These are phyloP conservation scores for Fusarium sp. DNA, from an alignment of 2,329 filamentous ascomycete genomes.

Conservation along the genomic window DNA sequence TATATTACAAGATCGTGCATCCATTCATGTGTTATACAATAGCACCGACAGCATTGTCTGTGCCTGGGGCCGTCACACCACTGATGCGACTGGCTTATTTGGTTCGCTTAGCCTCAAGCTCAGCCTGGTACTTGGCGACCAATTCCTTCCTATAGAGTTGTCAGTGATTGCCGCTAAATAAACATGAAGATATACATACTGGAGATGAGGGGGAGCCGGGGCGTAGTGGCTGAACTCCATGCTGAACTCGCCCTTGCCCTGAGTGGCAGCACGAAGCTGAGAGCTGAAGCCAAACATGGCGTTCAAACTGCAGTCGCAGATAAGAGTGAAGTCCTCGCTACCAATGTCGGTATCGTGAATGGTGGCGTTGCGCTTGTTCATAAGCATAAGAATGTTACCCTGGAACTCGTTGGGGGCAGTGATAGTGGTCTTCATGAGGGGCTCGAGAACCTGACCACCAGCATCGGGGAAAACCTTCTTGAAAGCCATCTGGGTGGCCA, in stretches of 20 bases:
- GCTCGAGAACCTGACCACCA: constrained; percentile 87
- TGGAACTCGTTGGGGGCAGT: constrained; percentile 98
- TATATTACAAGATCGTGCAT: constrained; percentile 45
- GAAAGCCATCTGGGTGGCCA: constrained; percentile 96
- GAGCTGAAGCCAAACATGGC: constrained; percentile 98
- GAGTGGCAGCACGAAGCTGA: constrained; percentile 89
- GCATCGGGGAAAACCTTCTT: constrained; percentile 88
- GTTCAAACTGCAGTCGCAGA: constrained; percentile 92
- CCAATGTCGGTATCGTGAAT: constrained; percentile 97
- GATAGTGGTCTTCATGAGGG: constrained; percentile 97
- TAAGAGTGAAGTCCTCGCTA: constrained; percentile 90
- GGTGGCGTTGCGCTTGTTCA: constrained; percentile 96
- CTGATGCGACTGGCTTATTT: constrained; percentile 53
- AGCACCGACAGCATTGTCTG: constrained; percentile 11
- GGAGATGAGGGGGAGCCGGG: constrained; percentile 85
- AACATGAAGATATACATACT: constrained; percentile 67
- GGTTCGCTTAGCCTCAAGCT: constrained; percentile 66
- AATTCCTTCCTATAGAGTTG: constrained; percentile 63
- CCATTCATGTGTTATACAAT: constrained; percentile 42
- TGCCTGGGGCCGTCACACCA: constrained; percentile 14
- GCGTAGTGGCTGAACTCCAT: constrained; percentile 99
- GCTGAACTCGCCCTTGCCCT: constrained; percentile 97
- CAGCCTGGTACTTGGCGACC: constrained; percentile 68
- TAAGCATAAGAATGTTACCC: constrained; percentile 89
- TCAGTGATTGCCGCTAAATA: constrained; percentile 4